Base-by-base conservation (phyloP, 148 eudicot genomes). In the Rheum nobile region DNA sequence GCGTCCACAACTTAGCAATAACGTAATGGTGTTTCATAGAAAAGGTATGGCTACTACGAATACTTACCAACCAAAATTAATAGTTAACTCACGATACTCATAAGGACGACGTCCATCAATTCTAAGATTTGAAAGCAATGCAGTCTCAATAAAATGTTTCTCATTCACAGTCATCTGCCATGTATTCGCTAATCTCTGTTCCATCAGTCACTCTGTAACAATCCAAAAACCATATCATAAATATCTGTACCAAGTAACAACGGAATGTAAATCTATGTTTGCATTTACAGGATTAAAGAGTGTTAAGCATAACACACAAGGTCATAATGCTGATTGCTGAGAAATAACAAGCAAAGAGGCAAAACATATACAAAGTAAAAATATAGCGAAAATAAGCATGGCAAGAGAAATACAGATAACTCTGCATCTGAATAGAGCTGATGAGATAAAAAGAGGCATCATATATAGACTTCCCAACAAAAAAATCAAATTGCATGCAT, bases 111-210 rank as follows among this genome's bases (percentile, higher is more conserved):
- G 84, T 2, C 96, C 98, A 83, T 94, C 98, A 79, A 88, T 81
- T 83, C 98, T 80, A 22, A 89, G 84, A 70, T 89, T 91, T 0
- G 90, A 83, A 50, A 80, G 82, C 65, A 94, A 81, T 14, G 97
- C 88, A 44, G 89, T 83, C 84, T 91, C 88, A 26, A 94, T 91
- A 65, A 94, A 94, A 46, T 88, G 86, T 83, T 88, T 88, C 86
- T 94, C 98, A 79, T 94, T 94, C 71, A 89, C 79, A 26, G 93
- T 85, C 89, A 94, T 89, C 59, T 84, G 85, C 86, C 83, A 89
- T n/a, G 88, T 67, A 86, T 83, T 91, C 32, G 91, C 91, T 74
- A 89, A 76, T 77, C 98, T 83, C 70, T 89, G 93, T 84, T 94
- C 98, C 98, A 88, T 88, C 42, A 29, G 39, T 65, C 37, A 65